Evolutionary conservation across 768 basidiomycete species (phyloP).

Genomic region (Lactarius quietus): DNA sequence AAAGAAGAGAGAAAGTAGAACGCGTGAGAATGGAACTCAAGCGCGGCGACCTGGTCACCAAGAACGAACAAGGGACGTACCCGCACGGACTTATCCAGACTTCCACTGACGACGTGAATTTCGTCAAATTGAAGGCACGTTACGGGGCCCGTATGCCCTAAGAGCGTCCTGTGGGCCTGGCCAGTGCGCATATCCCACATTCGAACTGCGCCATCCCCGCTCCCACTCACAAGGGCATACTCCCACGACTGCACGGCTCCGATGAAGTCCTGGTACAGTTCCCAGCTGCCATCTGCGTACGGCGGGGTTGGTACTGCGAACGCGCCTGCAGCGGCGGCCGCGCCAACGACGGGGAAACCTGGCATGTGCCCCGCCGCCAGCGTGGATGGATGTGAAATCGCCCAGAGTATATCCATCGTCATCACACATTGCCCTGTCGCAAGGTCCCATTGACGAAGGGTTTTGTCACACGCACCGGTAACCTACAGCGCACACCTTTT

Average conservation of each 20-base stretch:
- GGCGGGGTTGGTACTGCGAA: conserved; percentile 86
- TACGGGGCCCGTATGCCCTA: conserved; percentile 91
- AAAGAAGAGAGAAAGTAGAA: too few relatives aligned
- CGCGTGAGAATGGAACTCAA: background rate
- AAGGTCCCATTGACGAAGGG: conserved; percentile 97
- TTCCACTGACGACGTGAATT: conserved; percentile 87
- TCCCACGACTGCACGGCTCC: conserved; percentile 99
- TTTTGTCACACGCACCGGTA: conserved; percentile 97
- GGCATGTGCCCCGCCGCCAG: conserved; percentile 40
- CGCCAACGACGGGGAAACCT: conserved; percentile 48
- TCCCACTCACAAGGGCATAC: conserved; percentile 94
- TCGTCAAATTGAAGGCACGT: conserved; percentile 97
- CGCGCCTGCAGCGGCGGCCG: conserved; percentile 52
- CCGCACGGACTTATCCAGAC: conserved; percentile 88
- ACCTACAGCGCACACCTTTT: conserved; percentile 49
- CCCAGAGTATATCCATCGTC: conserved; percentile 99
- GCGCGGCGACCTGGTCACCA: background rate
- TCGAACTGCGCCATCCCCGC: conserved; percentile 93
- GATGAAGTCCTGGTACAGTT: conserved; percentile 96
- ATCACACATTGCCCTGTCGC: conserved; percentile 96
- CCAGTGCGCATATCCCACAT: conserved; percentile 99
- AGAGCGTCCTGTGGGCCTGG: conserved; percentile 87
- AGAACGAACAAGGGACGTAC: conserved; percentile 41
- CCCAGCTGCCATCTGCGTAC: conserved; percentile 86
- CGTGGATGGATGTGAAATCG: conserved; percentile 83